phyloP scores from a whole-genome alignment of 1,284 basidiomycete genomes.

The Heterobasidion occidentale region DNA sequence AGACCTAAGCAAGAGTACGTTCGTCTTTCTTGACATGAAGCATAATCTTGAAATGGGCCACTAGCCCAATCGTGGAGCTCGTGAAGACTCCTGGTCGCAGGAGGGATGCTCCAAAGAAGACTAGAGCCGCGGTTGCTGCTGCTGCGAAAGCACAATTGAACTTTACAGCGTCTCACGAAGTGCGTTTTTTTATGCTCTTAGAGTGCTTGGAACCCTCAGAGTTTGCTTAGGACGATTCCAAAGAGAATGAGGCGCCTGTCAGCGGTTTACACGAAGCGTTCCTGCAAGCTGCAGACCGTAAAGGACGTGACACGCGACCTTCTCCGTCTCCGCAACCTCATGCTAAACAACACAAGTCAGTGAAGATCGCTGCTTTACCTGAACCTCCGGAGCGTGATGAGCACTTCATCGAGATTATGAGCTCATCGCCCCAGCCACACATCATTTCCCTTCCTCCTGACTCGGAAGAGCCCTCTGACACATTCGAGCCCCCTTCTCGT shows the following conservation, averaged over 20 bases:
- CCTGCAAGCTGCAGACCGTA: constrained; percentile 24
- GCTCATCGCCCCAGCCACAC: constrained; percentile 5
- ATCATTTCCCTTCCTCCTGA: neutral
- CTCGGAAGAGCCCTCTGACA: constrained; percentile 1
- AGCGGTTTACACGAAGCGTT: constrained; percentile 46
- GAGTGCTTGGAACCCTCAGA: neutral
- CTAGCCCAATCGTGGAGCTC: constrained; percentile 67
- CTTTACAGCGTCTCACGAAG: constrained; percentile 37
- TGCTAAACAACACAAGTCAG: constrained; percentile 3
- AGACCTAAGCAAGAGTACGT: constrained; percentile 58
- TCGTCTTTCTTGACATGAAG: neutral
- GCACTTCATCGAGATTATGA: constrained; percentile 1
- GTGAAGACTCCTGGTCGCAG: constrained; percentile 76
- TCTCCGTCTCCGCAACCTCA: neutral
- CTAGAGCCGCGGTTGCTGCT: constrained; percentile 32
- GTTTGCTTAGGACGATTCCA: constrained; percentile 19
- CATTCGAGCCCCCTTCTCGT: neutral
- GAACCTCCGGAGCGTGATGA: constrained; percentile 3
- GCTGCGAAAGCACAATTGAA: constrained; percentile 37
- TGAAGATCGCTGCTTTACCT: constrained; percentile 3
- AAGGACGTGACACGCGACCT: neutral
- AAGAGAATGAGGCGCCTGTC: constrained; percentile 35
- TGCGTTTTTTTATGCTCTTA: constrained; percentile 19
- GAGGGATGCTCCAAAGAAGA: constrained; percentile 43
- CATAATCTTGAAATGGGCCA: neutral